phyloP scores from a whole-genome alignment of 306 rosid species.

The Cucurbita argyrosperma region DNA sequence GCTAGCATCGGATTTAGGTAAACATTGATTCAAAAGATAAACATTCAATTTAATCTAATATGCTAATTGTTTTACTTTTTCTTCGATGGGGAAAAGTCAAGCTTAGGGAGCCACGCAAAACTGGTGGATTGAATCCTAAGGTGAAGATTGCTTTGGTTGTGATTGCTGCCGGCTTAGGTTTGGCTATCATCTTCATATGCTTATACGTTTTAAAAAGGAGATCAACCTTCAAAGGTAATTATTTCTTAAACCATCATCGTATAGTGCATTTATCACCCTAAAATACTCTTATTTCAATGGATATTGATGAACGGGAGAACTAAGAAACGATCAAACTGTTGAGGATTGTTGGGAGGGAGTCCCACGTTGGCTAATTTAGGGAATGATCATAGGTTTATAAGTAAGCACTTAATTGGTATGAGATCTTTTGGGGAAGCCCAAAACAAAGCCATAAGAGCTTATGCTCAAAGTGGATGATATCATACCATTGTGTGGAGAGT shows the following conservation, averaged over 20 bases:
- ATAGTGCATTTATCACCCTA: not conserved
- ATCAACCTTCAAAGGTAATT: slow-evolving; percentile 12
- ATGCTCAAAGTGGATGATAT: no score
- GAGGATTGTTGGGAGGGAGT: no score
- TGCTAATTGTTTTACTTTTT: not conserved
- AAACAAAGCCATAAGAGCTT: no score
- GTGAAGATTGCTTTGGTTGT: slow-evolving; percentile 14
- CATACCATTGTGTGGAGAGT: no score
- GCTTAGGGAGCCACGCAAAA: not conserved
- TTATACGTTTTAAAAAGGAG: slow-evolving; percentile 10
- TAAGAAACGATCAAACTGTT: no score
- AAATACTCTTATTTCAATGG: not conserved
- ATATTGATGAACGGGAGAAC: not conserved
- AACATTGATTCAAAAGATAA: no score
- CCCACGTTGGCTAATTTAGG: no score
- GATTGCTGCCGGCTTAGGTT: not conserved
- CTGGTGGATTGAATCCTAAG: not conserved
- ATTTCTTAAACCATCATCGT: not conserved
- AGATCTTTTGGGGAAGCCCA: no score
- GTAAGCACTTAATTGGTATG: no score
- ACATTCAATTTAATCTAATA: no score
- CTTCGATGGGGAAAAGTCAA: slow-evolving; percentile 2
- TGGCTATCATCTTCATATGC: slow-evolving; percentile 13
- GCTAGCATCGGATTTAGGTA: slow-evolving; percentile 44
- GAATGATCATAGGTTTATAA: no score